phyloP scores from a whole-genome alignment of 768 basidiomycete species.

The Boletus rex-veris region DNA sequence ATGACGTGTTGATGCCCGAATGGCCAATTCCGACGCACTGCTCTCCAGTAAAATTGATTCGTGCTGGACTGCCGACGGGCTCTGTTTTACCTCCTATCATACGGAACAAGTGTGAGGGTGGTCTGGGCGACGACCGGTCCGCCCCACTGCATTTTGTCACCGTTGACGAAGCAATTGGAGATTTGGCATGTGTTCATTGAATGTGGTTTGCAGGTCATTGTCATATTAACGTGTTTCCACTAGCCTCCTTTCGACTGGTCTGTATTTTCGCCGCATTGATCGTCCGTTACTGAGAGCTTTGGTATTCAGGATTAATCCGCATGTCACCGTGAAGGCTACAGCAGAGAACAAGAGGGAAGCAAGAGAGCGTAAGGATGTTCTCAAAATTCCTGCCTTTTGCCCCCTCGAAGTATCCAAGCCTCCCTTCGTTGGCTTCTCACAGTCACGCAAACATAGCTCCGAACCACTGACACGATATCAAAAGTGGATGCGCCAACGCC shows the following conservation, averaged over 20 bases:
- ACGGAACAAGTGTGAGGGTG: conserved; percentile 36
- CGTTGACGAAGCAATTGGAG: conserved; percentile 62
- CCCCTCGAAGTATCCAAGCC: conserved; percentile 29
- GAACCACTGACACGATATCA: conserved; percentile 46
- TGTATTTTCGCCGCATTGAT: not conserved
- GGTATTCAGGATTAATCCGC: conserved; percentile 54
- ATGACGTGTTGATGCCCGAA: conserved; percentile 52
- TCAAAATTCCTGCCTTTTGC: conserved; percentile 45
- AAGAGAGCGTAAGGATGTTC: conserved; percentile 31
- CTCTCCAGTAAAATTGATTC: conserved; percentile 34
- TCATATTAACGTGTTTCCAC: conserved; percentile 1
- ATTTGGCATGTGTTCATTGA: conserved; percentile 50
- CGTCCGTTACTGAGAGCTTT: not conserved
- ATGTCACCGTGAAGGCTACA: conserved; percentile 37
- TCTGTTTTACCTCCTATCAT: conserved; percentile 40
- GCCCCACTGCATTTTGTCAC: conserved; percentile 61
- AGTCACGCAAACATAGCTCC: conserved; percentile 40
- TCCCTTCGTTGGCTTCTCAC: conserved; percentile 44
- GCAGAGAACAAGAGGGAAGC: conserved; percentile 32
- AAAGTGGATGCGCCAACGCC: conserved; percentile 33
- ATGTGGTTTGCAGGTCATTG: conserved; percentile 5
- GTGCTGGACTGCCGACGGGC: conserved; percentile 44
- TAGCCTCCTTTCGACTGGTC: conserved; percentile 74
- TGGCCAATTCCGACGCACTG: conserved; percentile 65
- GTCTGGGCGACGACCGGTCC: conserved; percentile 35